A percentile compares a stretch with the other conserved stretches of the same genome.
Evolutionary conservation across 2,329 filamentous ascomycete genomes (phyloP).

Genomic region (Colletotrichum abscissum): DNA sequence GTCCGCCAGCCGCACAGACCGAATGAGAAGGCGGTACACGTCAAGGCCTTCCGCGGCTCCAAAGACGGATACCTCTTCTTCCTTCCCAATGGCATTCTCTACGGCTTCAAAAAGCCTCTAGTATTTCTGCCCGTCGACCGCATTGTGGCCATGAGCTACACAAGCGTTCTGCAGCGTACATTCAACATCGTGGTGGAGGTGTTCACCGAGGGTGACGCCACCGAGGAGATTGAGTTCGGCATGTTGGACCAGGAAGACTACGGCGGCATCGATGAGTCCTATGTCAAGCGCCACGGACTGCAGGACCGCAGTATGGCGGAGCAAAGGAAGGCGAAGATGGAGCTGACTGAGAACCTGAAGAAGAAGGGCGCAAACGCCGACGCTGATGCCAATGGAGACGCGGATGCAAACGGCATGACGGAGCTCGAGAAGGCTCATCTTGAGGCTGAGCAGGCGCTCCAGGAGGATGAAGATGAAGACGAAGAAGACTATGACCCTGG

Average conservation of each 20-base stretch:
- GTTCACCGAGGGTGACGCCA: constrained; percentile 59
- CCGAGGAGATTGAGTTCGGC: constrained; percentile 73
- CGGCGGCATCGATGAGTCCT: constrained; percentile 70
- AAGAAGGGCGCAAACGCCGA: constrained; percentile 57
- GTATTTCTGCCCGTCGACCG: constrained; percentile 71
- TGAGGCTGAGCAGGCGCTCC: constrained; percentile 64
- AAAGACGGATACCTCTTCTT: constrained; percentile 79
- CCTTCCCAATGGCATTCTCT: constrained; percentile 73
- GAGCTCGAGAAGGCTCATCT: constrained; percentile 61
- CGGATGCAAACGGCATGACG: constrained; percentile 54
- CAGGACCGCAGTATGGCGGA: constrained; percentile 78
- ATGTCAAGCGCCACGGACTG: constrained; percentile 69
- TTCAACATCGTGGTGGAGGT: constrained; percentile 76
- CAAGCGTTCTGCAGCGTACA: constrained; percentile 74
- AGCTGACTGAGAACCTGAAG: constrained; percentile 69
- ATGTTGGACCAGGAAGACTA: constrained; percentile 80
- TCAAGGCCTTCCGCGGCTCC: constrained; percentile 73
- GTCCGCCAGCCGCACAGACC: constrained; percentile 68
- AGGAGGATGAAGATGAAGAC: constrained; percentile 72
- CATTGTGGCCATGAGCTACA: constrained; percentile 74
- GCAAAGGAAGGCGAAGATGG: constrained; percentile 71
- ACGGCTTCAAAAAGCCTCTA: constrained; percentile 78
- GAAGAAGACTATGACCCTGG: constrained; percentile 76
- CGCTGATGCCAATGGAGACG: constrained; percentile 45
- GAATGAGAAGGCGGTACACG: constrained; percentile 72